Percentiles rank a stretch among this genome's conserved stretches.
phyloP scores from a whole-genome alignment of 441 rosid species.

The Pelargonium cotyledonis region DNA sequence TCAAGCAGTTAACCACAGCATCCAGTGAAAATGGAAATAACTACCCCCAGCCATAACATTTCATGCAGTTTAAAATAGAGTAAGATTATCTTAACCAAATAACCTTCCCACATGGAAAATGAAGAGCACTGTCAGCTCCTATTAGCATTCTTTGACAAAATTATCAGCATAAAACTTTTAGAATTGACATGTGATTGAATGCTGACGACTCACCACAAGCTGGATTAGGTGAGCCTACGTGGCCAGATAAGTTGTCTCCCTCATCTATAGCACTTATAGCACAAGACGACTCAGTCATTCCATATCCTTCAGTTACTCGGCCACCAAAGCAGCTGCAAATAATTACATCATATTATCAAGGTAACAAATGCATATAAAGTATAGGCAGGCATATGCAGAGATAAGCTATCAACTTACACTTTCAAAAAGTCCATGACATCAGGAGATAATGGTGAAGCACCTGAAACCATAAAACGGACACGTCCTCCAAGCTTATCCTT shows the following conservation, averaged over 20 bases:
- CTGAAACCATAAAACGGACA: conserved; percentile 74
- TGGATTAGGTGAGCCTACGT: conserved; percentile 95
- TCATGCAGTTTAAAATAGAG: neutral
- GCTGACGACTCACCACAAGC: conserved; percentile 67
- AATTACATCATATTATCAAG: conserved; percentile 13
- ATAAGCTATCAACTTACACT: conserved; percentile 51
- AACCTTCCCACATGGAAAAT: neutral
- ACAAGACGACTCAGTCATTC: conserved; percentile 98
- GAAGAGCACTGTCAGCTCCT: neutral
- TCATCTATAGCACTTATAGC: conserved; percentile 64
- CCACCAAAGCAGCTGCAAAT: conserved; percentile 82
- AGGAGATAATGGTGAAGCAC: conserved; percentile 97
- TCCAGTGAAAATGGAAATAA: conserved; percentile 3
- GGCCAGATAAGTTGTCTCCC: conserved; percentile 73
- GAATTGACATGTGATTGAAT: neutral
- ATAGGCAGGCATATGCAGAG: conserved; percentile 13
- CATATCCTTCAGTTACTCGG: conserved; percentile 77
- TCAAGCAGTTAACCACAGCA: neutral
- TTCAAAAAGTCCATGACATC: conserved; percentile 89
- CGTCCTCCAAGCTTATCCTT: conserved; percentile 89
- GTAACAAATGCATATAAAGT: conserved; percentile 16
- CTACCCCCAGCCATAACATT: neutral
- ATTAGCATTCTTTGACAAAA: neutral
- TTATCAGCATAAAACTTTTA: neutral
- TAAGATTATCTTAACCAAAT: conserved; percentile 1